A percentile compares a stretch with the other conserved stretches of the same genome.
Evolutionary conservation across 805 yeast species (phyloP).

Genomic region (Kodamaea restingae): DNA sequence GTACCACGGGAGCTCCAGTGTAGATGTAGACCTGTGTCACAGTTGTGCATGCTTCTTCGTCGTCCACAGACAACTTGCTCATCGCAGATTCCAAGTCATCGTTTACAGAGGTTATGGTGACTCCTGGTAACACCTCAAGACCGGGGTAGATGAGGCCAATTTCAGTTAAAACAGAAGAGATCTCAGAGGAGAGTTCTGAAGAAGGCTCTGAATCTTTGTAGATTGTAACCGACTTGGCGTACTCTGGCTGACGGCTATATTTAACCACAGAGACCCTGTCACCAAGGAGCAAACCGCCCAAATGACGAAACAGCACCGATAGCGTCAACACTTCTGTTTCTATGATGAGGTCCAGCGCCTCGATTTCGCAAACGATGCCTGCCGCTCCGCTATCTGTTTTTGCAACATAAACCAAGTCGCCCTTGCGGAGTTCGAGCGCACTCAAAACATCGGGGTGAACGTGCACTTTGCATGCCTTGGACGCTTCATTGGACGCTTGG

Average conservation of each 20-base stretch:
- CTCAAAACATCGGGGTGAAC: slow-evolving; percentile 44
- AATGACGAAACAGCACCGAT: slow-evolving; percentile 23
- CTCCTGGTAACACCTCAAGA: slow-evolving; percentile 16
- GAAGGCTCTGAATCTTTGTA: too few relatives aligned
- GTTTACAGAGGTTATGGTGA: slow-evolving; percentile 17
- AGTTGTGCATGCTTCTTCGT: slow-evolving; percentile 15
- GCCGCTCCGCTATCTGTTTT: slow-evolving; percentile 39
- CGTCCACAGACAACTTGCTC: slow-evolving; percentile 30
- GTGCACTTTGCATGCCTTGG: neutral
- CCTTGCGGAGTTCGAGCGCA: slow-evolving; percentile 43
- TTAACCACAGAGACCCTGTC: slow-evolving; percentile 47
- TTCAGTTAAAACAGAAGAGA: slow-evolving; percentile 38
- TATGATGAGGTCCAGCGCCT: slow-evolving; percentile 27
- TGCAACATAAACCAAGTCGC: slow-evolving; percentile 43
- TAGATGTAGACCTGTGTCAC: slow-evolving; percentile 49
- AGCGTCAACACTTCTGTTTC: slow-evolving; percentile 29
- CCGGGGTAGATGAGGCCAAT: slow-evolving; percentile 64
- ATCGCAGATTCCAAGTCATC: slow-evolving; percentile 30
- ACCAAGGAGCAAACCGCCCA: slow-evolving; percentile 44
- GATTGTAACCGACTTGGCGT: slow-evolving; percentile 21
- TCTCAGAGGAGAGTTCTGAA: slow-evolving; percentile 3
- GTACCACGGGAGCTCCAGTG: slow-evolving; percentile 11
- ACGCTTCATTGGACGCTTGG: neutral
- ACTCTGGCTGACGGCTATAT: slow-evolving; percentile 45
- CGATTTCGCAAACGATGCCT: slow-evolving; percentile 44